phyloP scores from a whole-genome alignment of 1,284 basidiomycete genomes.

The Ustilago curta region DNA sequence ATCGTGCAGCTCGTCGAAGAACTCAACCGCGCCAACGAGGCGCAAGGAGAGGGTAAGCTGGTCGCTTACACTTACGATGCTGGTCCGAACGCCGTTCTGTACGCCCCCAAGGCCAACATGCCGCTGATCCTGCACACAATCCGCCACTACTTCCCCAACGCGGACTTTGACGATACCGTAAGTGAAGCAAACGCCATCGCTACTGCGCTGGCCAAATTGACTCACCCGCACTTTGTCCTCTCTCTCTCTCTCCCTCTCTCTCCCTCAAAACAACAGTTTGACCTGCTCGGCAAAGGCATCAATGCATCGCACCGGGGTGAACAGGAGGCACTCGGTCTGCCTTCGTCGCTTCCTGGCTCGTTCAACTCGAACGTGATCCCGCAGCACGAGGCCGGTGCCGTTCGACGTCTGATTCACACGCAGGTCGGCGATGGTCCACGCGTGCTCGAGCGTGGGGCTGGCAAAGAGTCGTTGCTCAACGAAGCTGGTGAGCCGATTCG shows the following conservation, averaged over 20 bases:
- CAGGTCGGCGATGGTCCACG: slow-evolving; percentile 68
- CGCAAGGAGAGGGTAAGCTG: slow-evolving; percentile 75
- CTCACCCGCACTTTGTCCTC: not conserved
- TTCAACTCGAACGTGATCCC: slow-evolving; percentile 66
- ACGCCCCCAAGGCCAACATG: slow-evolving; percentile 76
- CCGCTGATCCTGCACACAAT: slow-evolving; percentile 54
- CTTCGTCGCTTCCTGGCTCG: slow-evolving; percentile 48
- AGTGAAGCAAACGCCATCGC: slow-evolving; percentile 12
- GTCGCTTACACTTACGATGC: slow-evolving; percentile 99
- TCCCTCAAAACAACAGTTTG: slow-evolving; percentile 36
- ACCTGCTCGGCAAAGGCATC: slow-evolving; percentile 60
- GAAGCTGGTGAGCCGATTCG: slow-evolving; percentile 60
- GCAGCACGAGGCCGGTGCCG: slow-evolving; percentile 63
- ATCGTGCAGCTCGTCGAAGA: slow-evolving; percentile 77
- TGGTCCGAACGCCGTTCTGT: slow-evolving; percentile 98
- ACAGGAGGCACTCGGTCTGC: slow-evolving; percentile 46
- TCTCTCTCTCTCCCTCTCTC: not conserved
- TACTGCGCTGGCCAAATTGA: not conserved
- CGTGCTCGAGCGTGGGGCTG: slow-evolving; percentile 55
- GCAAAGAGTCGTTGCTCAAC: slow-evolving; percentile 55
- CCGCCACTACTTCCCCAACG: slow-evolving; percentile 68
- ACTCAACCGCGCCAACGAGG: slow-evolving; percentile 83
- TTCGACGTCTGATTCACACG: slow-evolving; percentile 67
- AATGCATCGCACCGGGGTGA: slow-evolving; percentile 61
- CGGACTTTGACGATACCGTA: slow-evolving; percentile 68